Evolutionary conservation across 331 rosid genomes (phyloP).

Genomic region (Stylosanthes scabra): DNA sequence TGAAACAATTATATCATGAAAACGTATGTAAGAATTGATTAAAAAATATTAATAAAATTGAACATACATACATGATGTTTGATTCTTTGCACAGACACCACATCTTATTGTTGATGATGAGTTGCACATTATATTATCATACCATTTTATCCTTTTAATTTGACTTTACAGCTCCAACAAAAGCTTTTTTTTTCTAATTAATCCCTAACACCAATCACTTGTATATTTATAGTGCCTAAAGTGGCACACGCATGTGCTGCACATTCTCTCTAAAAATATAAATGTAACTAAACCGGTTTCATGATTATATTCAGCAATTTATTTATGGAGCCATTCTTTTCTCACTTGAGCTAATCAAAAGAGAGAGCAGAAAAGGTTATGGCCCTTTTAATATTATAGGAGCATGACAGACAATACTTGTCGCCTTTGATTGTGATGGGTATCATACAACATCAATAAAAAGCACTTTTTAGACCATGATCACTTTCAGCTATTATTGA

Average conservation of each 20-base stretch:
- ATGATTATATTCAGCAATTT: slow-evolving; percentile 49
- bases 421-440: slow-evolving; percentile 52
- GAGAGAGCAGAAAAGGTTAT: slow-evolving; percentile 21
- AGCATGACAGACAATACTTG: slow-evolving; percentile 43
- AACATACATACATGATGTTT: background rate
- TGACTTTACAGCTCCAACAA: slow-evolving; percentile 49
- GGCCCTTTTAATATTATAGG: slow-evolving; percentile 20
- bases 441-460: slow-evolving; percentile 34
- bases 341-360: slow-evolving; percentile 36
- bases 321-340: slow-evolving; percentile 35
- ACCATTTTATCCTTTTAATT: slow-evolving; percentile 31
- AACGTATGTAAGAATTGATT: too few species aligned
- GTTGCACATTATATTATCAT: slow-evolving; percentile 20
- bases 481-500: slow-evolving; percentile 56
- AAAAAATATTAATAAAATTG: too few species aligned
- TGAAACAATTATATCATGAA: too few species aligned
- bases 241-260: slow-evolving; percentile 61
- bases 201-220: slow-evolving; percentile 34
- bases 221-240: background rate
- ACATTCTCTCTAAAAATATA: slow-evolving; percentile 34
- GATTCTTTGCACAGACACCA: background rate
- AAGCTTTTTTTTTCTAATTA: slow-evolving; percentile 31
- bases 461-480: slow-evolving; percentile 31
- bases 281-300: slow-evolving; percentile 38
- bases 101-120: background rate